Evolutionary conservation across 169 alveolate species (phyloP).

Genomic region (Plasmodium relictum): DNA sequence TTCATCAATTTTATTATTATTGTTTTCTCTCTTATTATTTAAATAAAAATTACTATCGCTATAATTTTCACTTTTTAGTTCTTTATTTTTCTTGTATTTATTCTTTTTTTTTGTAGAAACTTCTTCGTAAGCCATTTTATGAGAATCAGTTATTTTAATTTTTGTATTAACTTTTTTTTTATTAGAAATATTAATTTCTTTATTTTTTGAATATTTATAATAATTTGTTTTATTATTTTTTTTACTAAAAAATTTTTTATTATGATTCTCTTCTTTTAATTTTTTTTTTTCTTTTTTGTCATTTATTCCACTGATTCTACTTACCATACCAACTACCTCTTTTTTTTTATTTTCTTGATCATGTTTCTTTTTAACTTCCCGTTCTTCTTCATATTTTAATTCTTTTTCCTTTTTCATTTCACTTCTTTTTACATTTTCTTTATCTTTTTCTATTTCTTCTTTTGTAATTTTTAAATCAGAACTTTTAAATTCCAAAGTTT

Average conservation of each 20-base stretch:
- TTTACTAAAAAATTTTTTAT: too few species aligned
- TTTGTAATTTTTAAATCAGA: background rate
- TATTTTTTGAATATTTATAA: too few species aligned
- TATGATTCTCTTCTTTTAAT: too few species aligned
- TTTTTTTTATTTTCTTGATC: background rate
- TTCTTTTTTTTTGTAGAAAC: background rate
- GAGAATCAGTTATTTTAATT: background rate
- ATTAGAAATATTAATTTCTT: background rate
- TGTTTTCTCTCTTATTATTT: background rate
- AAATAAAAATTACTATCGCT: background rate
- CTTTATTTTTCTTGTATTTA: background rate
- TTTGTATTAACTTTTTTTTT: background rate
- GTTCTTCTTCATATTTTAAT: background rate
- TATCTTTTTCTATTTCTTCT: slow-evolving; percentile 6
- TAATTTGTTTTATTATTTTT: too few species aligned
- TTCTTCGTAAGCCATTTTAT: background rate
- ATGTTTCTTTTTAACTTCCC: background rate
- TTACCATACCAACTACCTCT: background rate
- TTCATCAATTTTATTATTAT: background rate
- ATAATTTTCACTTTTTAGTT: too few species aligned
- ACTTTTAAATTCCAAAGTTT: background rate
- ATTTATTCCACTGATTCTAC: background rate
- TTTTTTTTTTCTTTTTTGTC: background rate
- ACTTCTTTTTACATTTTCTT: background rate
- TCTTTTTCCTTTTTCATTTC: background rate